phyloP scores from a whole-genome alignment of 768 basidiomycete genomes.

The Rhizopogon vesiculosus region DNA sequence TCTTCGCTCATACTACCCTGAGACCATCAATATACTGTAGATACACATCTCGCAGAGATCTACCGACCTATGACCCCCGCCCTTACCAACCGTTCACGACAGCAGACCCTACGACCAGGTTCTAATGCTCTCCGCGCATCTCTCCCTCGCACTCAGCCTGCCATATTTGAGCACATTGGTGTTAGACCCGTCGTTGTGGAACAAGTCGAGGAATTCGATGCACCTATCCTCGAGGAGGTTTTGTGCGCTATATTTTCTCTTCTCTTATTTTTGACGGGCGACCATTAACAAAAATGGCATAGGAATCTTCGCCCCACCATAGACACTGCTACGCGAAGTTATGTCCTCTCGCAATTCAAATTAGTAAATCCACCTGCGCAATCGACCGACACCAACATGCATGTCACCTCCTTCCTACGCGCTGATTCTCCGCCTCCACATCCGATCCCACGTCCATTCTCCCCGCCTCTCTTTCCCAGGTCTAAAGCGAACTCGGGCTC shows the following conservation, averaged over 20 bases:
- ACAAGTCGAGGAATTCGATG: conserved; percentile 23
- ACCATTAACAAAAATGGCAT: conserved; percentile 4
- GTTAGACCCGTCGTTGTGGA: conserved; percentile 25
- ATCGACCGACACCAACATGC: conserved; percentile 12
- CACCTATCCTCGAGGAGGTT: conserved; percentile 29
- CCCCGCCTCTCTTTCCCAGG: conserved; percentile 45
- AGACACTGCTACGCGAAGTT: conserved; percentile 19
- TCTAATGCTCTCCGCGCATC: conserved; percentile 16
- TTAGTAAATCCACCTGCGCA: conserved; percentile 10
- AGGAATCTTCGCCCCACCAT: conserved; percentile 30
- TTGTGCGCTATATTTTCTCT: conserved; percentile 30
- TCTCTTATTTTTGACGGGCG: background rate
- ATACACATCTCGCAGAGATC: conserved; percentile 14
- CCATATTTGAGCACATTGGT: conserved; percentile 16
- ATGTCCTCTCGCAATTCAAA: conserved; percentile 24
- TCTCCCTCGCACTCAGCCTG: conserved; percentile 19
- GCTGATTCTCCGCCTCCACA: conserved; percentile 21
- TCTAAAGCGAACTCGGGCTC: background rate
- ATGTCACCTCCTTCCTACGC: conserved; percentile 23
- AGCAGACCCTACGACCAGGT: conserved; percentile 43
- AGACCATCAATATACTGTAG: conserved; percentile 12
- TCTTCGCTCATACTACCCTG: background rate
- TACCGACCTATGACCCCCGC: conserved; percentile 39
- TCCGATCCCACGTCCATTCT: conserved; percentile 21
- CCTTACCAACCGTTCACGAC: conserved; percentile 38